Percentiles rank a stretch among this genome's conserved stretches.
phyloP scores from a whole-genome alignment of 805 yeast genomes.

The Schwanniomyces vanrijiae region DNA sequence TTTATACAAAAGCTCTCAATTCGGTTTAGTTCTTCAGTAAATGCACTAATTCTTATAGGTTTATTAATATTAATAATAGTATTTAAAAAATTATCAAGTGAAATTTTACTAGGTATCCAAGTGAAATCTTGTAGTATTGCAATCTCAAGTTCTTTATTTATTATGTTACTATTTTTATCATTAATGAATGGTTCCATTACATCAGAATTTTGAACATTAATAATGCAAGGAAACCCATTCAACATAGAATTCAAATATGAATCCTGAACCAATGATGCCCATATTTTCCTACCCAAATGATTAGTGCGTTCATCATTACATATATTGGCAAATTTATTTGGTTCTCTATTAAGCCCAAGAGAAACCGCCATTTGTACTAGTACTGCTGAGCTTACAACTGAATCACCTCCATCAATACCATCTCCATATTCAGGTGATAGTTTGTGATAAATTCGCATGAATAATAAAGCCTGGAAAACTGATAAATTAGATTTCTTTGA shows the following conservation, averaged over 20 bases:
- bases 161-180: slow-evolving; percentile 14
- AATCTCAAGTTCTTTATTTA: slow-evolving; percentile 12
- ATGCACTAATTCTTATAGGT: slow-evolving; percentile 9
- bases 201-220: slow-evolving; percentile 10
- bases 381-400: slow-evolving; percentile 51
- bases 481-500: slow-evolving; percentile 36
- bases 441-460: slow-evolving; percentile 47
- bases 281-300: slow-evolving; percentile 20
- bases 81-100: slow-evolving; percentile 11
- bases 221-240: slow-evolving; percentile 17
- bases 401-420: slow-evolving; percentile 53
- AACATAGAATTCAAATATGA: slow-evolving; percentile 24
- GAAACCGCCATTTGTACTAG: slow-evolving; percentile 61
- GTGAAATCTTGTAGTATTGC: slow-evolving; percentile 8
- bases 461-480: slow-evolving; percentile 50
- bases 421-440: slow-evolving; percentile 51
- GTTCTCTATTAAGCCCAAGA: slow-evolving; percentile 64
- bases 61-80: slow-evolving; percentile 14
- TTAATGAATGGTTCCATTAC: slow-evolving; percentile 14
- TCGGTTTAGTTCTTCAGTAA: slow-evolving; percentile 5
- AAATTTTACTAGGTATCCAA: slow-evolving; percentile 9
- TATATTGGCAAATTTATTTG: slow-evolving; percentile 35
- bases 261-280: slow-evolving; percentile 17
- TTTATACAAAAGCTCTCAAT: slow-evolving; percentile 8
- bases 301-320: slow-evolving; percentile 16